phyloP scores from a whole-genome alignment of 1,139 yeast genomes.

The Wickerhamomyces sp. region DNA sequence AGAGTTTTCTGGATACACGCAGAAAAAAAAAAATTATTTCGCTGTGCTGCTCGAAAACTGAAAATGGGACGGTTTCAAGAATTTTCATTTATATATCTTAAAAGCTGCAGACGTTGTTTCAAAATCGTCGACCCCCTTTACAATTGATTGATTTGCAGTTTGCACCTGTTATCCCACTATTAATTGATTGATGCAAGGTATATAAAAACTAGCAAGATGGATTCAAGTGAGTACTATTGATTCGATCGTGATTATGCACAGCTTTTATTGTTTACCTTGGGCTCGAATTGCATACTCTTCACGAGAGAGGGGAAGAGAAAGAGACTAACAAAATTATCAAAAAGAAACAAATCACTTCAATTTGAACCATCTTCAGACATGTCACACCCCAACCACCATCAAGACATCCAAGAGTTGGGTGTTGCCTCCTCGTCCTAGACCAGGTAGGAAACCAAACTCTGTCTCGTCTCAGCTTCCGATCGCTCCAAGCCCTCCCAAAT shows the following conservation, averaged over 20 bases:
- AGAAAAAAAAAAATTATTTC: too few relatives aligned
- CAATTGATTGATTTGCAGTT: neutral
- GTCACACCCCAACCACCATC: constrained; percentile 17
- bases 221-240: constrained; percentile 1
- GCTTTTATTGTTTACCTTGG: neutral
- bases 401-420: constrained; percentile 83
- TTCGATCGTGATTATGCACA: neutral
- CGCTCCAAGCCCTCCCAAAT: constrained; percentile 5
- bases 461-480: neutral
- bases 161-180: too few relatives aligned
- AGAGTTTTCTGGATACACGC: neutral
- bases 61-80: neutral
- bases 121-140: too few relatives aligned
- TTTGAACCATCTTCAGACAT: constrained; percentile 2
- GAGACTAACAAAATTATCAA: neutral
- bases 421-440: constrained; percentile 85
- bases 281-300: neutral
- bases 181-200: neutral
- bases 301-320: neutral
- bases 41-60: neutral
- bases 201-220: neutral
- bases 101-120: neutral
- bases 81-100: neutral
- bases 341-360: neutral
- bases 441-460: constrained; percentile 71